Percentiles rank a stretch among this genome's conserved stretches.
These are phyloP conservation scores for Triangularia setosa DNA, from an alignment of 2,329 filamentous ascomycete genomes.

Conservation along the genomic window DNA sequence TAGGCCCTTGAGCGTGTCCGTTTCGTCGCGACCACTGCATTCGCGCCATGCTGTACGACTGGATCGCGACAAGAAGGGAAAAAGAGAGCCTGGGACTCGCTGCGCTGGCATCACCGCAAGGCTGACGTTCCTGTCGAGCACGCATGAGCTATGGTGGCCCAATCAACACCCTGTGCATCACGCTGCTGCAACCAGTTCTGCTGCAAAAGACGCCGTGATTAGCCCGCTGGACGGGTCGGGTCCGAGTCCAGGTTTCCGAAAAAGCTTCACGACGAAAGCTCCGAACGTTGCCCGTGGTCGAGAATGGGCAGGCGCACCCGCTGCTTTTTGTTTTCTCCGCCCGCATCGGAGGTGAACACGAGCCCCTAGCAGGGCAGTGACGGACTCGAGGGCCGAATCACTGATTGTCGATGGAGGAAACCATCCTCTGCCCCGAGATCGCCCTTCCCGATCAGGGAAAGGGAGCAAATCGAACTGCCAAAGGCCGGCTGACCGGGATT, in stretches of 20 bases:
- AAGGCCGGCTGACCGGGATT: background rate
- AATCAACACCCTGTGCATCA: background rate
- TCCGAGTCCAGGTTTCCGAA: background rate
- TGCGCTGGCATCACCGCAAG: conserved; percentile 5
- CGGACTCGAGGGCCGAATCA: background rate
- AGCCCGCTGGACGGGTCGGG: conserved; percentile 1
- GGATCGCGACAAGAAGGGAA: conserved; percentile 2
- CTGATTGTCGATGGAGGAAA: conserved; percentile 3
- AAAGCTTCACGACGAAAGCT: background rate
- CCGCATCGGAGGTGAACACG: background rate
- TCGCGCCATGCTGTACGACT: conserved; percentile 9
- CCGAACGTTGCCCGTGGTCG: background rate
- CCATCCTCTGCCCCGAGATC: background rate
- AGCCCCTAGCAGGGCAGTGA: background rate
- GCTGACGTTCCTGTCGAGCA: background rate
- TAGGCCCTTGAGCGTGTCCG: background rate
- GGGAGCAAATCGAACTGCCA: background rate
- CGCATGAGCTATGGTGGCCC: background rate
- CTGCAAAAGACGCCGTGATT: background rate
- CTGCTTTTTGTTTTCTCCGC: background rate
- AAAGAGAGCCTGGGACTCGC: background rate
- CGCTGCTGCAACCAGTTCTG: background rate
- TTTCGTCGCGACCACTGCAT: background rate
- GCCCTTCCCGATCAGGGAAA: background rate
- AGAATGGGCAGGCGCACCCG: background rate